Base-by-base conservation (phyloP, 2,329 filamentous ascomycete genomes). In the Neopestalotiopsis clavispora region DNA sequence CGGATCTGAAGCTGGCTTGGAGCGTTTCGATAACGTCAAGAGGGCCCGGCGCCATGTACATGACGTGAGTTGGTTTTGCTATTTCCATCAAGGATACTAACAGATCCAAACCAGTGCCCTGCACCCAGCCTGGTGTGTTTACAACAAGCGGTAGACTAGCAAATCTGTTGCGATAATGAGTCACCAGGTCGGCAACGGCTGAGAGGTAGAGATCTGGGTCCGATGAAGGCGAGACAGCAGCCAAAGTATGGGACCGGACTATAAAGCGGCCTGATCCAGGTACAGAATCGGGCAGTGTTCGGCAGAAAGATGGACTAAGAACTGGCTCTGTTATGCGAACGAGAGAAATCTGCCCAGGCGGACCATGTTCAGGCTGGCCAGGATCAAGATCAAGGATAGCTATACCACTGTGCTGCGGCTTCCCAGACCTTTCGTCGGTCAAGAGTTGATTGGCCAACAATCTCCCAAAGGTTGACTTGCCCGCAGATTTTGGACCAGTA, bases 361-460 rank as follows among this genome's bases (percentile, higher is more conserved):
- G 85, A 0, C 87, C 88, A 76, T 92, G 94, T 75, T 95, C 93
- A 2, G 93, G 92, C 74, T 94, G 92, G 0, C 90, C 91, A 0
- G 92, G 91, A 75, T 96, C 93, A 10, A 95, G 83, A 73, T 96
- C 93, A 6, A 96, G 84, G n/a, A 92, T 82, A 67, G 84, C 85
- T 32, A 91, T 82, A 64, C 79, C 78, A 6, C 67, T 65, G 23
- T 69, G 69, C 58, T 70, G 74, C 60, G 70, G 69, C 52, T 49
- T 73, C 67, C 70, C 2, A 61, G 71, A 68, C 76, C 62, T 74
- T n/a, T 62, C 45, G 60, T 82, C 78, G 3, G 89, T 91, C n/a
- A 93, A 78, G 9, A 93, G 80, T 12, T 88, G 86, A 74, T 95
- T 95, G 9, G 86, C 80, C 2, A 95, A 81, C 4, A 94, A 78